Conservation (phyloP, 257 asterid genomes). For the Fraxinus americana region DNA sequence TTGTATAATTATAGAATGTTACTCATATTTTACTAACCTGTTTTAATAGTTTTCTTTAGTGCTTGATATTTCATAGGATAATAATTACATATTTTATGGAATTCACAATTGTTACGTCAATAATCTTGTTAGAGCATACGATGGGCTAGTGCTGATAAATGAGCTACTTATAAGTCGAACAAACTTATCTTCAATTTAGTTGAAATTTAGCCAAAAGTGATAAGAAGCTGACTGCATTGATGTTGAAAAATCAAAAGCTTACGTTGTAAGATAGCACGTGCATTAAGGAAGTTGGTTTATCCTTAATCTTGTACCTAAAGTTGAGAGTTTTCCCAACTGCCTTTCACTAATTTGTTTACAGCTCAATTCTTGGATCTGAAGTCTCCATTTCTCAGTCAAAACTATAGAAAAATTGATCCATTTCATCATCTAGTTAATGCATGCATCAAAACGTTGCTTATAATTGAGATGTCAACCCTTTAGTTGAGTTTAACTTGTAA, state of each 20-base stretch:
- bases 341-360: conserved; percentile 11
- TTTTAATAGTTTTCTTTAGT: too few relatives aligned
- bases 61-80: too few relatives aligned
- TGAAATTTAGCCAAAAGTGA: neutral
- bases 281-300: conserved; percentile 25
- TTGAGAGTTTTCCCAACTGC: conserved; percentile 32
- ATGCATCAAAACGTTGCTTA: neutral
- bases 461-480: neutral
- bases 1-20: too few relatives aligned
- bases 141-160: too few relatives aligned
- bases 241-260: conserved; percentile 17
- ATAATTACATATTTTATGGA: too few relatives aligned
- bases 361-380: conserved; percentile 22
- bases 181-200: too few relatives aligned
- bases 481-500: neutral
- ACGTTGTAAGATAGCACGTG: conserved; percentile 25
- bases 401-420: neutral
- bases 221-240: neutral
- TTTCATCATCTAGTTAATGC: neutral
- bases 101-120: too few relatives aligned
- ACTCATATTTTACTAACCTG: too few relatives aligned
- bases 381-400: conserved; percentile 22
- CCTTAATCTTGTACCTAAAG: conserved; percentile 13
- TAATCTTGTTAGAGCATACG: too few relatives aligned
- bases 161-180: too few relatives aligned